Base-by-base conservation (phyloP, 2,329 filamentous ascomycete species). In the Furcasterigmium furcatum region DNA sequence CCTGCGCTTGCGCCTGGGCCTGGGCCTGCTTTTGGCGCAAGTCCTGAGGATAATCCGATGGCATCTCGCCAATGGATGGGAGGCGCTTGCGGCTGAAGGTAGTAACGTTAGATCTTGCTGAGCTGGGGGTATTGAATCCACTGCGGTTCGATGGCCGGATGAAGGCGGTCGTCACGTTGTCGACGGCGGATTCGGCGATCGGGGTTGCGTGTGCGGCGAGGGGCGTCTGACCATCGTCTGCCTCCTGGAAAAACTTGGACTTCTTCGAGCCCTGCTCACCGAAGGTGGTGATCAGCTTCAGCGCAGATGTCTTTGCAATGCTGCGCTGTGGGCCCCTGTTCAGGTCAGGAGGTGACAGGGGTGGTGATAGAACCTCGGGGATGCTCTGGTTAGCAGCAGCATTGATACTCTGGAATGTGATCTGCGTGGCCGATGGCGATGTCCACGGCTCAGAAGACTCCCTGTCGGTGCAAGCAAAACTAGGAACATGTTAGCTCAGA, bases 231-330 rank as follows among this genome's bases (percentile, higher is more conserved):
- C 79, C 79, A 29, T 74, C 78, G 41, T 84, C 80, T 6, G 64
- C 68, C 32, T 70, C 63, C 1, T 72, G 69, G 54, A 84, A 81
- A 66, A 88, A 83, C 64, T 81, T 83, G 44, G 84, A 80, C 50
- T 85, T 84, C 19, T 73, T 71, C 12, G 41, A 45, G 5, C 68
- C 69, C 38, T 74, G 73, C 40, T 84, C 80, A 8, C 83, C 87
- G 58, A 99, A 97, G 0, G 87, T 85, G 1, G 94, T 97, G 57
- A 97, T 95, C 2, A 97, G 79, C 63, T 95, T 96, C 49, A 97
- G 72, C 0, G 92, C 83, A 9, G 90, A 88, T 22, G 86, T 85
- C 69, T 95, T 95, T 12, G 85, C 82, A 43, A 89, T 82, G 67
- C 77, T 78, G 52, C 78, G 70, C 61, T 80, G 74, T 44, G 80